Conservation (phyloP, 495 filamentous ascomycete genomes). For the Daldinia decipiens region DNA sequence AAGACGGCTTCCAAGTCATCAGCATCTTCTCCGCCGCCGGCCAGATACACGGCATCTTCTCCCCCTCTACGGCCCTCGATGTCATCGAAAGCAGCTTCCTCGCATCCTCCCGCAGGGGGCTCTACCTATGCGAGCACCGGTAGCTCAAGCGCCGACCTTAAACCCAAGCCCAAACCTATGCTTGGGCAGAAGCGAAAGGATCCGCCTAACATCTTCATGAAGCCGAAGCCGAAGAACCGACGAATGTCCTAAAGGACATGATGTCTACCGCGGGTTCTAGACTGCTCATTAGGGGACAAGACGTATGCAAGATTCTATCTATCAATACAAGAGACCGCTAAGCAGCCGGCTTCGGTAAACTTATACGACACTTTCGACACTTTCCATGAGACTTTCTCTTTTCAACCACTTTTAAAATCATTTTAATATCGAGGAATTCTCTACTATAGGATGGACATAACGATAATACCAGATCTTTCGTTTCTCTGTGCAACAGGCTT, state of each 20-base stretch:
- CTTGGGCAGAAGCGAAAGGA: slow-evolving; percentile 44
- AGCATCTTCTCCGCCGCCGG: slow-evolving; percentile 5
- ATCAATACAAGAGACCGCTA: not conserved
- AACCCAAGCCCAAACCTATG: slow-evolving; percentile 8
- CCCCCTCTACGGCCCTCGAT: not conserved
- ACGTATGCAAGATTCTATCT: not conserved
- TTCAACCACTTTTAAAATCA: not conserved
- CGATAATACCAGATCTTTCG: not conserved
- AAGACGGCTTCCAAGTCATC: slow-evolving; percentile 12
- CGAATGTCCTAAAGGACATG: slow-evolving; percentile 27
- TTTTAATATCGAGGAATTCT: not conserved
- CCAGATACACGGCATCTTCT: slow-evolving; percentile 1
- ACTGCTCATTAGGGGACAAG: not conserved
- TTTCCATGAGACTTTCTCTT: not conserved
- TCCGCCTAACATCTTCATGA: slow-evolving; percentile 50
- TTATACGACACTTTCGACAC: not conserved
- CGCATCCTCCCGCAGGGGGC: not conserved
- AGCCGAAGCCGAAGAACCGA: slow-evolving; percentile 37
- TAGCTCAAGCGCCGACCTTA: slow-evolving; percentile 9
- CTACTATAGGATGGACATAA: not conserved
- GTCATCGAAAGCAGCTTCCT: not conserved
- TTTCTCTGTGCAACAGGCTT: not conserved
- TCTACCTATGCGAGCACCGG: not conserved
- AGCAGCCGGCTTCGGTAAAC: not conserved
- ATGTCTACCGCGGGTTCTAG: not conserved